Evolutionary conservation across 78 protist genomes (phyloP).

Genomic region (Trichosphaerium sp.): DNA sequence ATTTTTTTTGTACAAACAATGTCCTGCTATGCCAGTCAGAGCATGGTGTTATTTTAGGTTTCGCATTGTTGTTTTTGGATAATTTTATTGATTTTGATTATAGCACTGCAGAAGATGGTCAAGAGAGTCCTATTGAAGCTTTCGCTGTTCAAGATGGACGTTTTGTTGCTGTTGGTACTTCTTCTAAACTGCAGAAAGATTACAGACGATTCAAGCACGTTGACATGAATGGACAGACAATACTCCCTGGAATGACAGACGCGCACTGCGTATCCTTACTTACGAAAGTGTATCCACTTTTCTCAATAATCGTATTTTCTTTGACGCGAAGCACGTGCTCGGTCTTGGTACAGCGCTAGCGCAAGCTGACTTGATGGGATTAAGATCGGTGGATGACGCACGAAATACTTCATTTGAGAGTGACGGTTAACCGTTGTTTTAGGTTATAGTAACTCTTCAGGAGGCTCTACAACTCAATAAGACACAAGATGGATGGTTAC

Average conservation of each 20-base stretch:
- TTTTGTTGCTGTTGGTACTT: background rate
- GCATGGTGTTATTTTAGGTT: too few species aligned
- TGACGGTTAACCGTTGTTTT: background rate
- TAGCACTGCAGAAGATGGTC: background rate
- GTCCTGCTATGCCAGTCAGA: too few species aligned
- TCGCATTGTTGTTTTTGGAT: too few species aligned
- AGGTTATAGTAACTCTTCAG: background rate
- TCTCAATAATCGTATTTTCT: background rate
- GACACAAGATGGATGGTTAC: background rate
- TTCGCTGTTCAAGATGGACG: background rate
- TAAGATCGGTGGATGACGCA: background rate
- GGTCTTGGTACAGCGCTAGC: background rate
- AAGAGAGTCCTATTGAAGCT: background rate
- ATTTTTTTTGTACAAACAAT: too few species aligned
- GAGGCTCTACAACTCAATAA: background rate
- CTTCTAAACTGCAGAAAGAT: background rate
- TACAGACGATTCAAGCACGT: background rate
- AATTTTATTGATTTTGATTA: too few species aligned
- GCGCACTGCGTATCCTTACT: background rate
- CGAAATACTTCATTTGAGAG: background rate
- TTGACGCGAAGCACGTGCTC: background rate
- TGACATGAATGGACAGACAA: background rate
- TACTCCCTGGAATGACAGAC: background rate
- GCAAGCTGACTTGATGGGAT: background rate
- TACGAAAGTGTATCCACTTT: background rate